Evolutionary conservation across 805 yeast genomes (phyloP), one percentile per base, ranked within the genome.

Genomic region (Pichia occidentalis): DNA sequence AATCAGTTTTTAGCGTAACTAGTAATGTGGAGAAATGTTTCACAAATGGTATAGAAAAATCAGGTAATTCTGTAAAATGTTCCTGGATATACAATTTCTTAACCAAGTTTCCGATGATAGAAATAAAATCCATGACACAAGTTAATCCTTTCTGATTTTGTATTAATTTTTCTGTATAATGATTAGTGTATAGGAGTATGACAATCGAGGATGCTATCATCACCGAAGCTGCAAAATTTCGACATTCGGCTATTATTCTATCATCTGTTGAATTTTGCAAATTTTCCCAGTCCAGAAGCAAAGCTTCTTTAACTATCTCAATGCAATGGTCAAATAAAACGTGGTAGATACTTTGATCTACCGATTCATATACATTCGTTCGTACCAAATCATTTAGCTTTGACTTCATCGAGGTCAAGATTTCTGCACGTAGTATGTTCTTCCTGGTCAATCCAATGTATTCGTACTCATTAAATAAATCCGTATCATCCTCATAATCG

Each of bases 221-320:
- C 5, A 39, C 23, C 1, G 31, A 24, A 11, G 30, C 36, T 5
- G 34, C 22, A 21, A 34, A 39, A 4, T 24, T 21, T 19, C 31
- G 36, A 26, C 35, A 34, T 26, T 39, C 43, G 3, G 13, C 20
- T n/a, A n/a, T n/a, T n/a, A n/a, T n/a, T n/a, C n/a, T n/a, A n/a
- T n/a, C n/a, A n/a, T n/a, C n/a, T n/a, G n/a, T n/a, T n/a, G n/a
- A n/a, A n/a, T n/a, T n/a, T n/a, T n/a, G n/a, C n/a, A n/a, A n/a
- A n/a, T n/a, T n/a, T n/a, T 39, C 39, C 43, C 43, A 39, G 17
- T 39, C 39, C 14, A 39, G 24, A 4, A 32, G 6, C 2, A 31
- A 18, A 2, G 35, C 25, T 12, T 39, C 43, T 21, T 39, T 39
- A 4, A 39, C 12, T 9, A 23, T 22, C 11, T 3, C 10, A 7